Evolutionary conservation across 768 basidiomycete genomes (phyloP).

Genomic region (Hericium coralloides): DNA sequence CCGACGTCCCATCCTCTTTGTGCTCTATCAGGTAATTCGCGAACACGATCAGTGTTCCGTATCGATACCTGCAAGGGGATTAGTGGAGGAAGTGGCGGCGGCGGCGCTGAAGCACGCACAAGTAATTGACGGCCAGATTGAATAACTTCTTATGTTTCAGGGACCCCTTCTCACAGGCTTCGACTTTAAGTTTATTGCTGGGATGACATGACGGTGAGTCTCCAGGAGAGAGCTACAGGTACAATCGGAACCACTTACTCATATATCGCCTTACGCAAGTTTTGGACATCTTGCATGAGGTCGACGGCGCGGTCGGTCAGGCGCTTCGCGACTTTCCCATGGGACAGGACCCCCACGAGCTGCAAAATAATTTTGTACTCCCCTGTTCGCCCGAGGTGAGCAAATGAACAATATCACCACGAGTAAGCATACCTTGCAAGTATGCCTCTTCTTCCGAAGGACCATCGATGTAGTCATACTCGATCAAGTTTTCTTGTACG

Average conservation of each 20-base stretch:
- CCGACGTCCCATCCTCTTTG: constrained; percentile 28
- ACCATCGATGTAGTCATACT: constrained; percentile 69
- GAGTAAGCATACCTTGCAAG: constrained; percentile 52
- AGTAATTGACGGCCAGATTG: constrained; percentile 78
- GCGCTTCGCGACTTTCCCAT: constrained; percentile 89
- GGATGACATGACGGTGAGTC: neutral
- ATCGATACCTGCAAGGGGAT: constrained; percentile 52
- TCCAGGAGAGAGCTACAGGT: no score
- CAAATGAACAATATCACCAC: neutral
- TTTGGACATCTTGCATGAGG: constrained; percentile 94
- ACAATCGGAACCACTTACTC: constrained; percentile 47
- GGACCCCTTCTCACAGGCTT: constrained; percentile 73
- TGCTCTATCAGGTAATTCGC: constrained; percentile 89
- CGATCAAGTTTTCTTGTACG: constrained; percentile 30
- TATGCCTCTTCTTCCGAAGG: constrained; percentile 86
- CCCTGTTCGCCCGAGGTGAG: constrained; percentile 34
- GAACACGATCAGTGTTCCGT: constrained; percentile 88
- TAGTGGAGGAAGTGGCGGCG: neutral
- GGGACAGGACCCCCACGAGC: constrained; percentile 83
- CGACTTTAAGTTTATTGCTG: constrained; percentile 88
- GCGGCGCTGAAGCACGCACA: constrained; percentile 36
- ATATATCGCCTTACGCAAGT: constrained; percentile 89
- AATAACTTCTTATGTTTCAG: constrained; percentile 68
- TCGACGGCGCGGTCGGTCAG: constrained; percentile 86
- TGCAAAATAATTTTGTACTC: constrained; percentile 97